Conservation (phyloP, 139 green algal species). For the Monoraphidium neglectum region DNA sequence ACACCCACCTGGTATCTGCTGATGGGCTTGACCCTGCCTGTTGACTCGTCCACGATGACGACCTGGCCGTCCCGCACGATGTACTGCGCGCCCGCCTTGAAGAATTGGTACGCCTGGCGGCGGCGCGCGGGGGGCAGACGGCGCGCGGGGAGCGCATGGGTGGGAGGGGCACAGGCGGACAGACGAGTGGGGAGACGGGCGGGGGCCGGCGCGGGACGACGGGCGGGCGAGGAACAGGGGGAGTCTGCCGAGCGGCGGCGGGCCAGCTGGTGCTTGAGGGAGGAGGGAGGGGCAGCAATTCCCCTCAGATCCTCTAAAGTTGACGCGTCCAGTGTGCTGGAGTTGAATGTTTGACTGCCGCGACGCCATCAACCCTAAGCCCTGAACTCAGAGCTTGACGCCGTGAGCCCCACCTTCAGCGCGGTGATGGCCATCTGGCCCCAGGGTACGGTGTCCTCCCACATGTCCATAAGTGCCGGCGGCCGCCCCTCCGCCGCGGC, state of each 20-base stretch:
- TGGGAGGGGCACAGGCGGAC: no score
- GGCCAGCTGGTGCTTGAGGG: no score
- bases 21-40: conserved; percentile 66
- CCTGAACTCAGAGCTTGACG: not conserved
- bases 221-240: no score
- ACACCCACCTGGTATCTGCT: conserved; percentile 73
- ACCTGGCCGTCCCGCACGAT: conserved; percentile 82
- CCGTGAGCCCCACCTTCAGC: conserved; percentile 25
- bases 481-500: conserved; percentile 11
- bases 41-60: conserved; percentile 83
- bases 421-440: conserved; percentile 40
- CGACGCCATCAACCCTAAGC: not conserved
- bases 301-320: no score
- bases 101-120: conserved; percentile 97
- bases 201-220: no score
- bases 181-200: no score
- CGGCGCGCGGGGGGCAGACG: no score
- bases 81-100: conserved; percentile 87
- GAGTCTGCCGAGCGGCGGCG: no score
- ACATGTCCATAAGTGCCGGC: conserved; percentile 36
- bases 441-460: conserved; percentile 53
- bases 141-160: no score
- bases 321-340: no score
- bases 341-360: no score
- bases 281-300: no score